A percentile compares a stretch with the other conserved stretches of the same genome.
phyloP scores from a whole-genome alignment of 768 basidiomycete species.

The Butyriboletus loyo region DNA sequence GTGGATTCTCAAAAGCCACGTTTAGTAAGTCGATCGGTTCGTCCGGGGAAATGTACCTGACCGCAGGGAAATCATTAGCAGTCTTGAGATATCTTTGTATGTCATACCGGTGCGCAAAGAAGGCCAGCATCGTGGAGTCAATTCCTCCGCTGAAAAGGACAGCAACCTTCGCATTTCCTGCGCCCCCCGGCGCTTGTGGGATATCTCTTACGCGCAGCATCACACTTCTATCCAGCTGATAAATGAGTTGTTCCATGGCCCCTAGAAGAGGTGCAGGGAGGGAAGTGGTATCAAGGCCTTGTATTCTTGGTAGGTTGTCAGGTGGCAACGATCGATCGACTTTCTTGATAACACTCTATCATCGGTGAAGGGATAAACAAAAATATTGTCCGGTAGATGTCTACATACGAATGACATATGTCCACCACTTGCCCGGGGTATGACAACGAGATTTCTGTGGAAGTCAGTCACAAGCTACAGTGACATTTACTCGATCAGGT shows the following conservation, averaged over 20 bases:
- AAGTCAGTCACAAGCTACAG: slow-evolving; percentile 23
- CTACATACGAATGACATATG: slow-evolving; percentile 24
- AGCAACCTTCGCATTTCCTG: slow-evolving; percentile 59
- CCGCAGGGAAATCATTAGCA: neutral
- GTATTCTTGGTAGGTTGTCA: slow-evolving; percentile 34
- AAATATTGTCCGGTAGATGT: neutral
- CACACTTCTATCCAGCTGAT: slow-evolving; percentile 63
- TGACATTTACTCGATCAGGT: neutral
- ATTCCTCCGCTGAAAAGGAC: slow-evolving; percentile 96
- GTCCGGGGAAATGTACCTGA: slow-evolving; percentile 64
- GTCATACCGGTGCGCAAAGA: slow-evolving; percentile 69
- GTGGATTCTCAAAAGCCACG: slow-evolving; percentile 95
- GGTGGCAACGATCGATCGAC: slow-evolving; percentile 52
- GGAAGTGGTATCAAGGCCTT: slow-evolving; percentile 27
- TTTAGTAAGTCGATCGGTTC: slow-evolving; percentile 93
- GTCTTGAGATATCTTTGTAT: neutral
- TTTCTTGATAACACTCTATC: slow-evolving; percentile 42
- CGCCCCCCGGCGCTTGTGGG: slow-evolving; percentile 41
- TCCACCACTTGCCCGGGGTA: slow-evolving; percentile 21
- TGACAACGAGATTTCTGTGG: slow-evolving; percentile 12
- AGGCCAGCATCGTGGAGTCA: slow-evolving; percentile 83
- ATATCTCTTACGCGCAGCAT: slow-evolving; percentile 66
- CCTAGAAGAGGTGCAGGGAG: slow-evolving; percentile 22
- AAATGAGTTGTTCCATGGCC: slow-evolving; percentile 50
- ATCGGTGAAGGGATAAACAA: neutral